Base-by-base conservation (phyloP, 1,139 yeast species). In the Blastobotrys buckinghamii region DNA sequence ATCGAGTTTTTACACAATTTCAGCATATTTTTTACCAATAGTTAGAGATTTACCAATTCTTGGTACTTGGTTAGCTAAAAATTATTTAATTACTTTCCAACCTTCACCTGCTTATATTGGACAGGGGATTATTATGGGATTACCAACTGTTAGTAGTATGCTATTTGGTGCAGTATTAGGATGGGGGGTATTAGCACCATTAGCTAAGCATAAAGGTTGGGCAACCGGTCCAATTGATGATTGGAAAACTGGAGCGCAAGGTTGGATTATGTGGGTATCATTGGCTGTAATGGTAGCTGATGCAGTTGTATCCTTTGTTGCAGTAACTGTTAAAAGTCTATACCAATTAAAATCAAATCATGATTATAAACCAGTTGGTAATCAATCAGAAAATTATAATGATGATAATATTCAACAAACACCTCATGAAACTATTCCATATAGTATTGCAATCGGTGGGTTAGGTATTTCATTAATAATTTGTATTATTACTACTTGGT, bases 31-130 rank as follows among this genome's bases (percentile, higher is more conserved):
- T 59, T 54, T 84, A 2, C 97, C 97, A 0, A 65, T 78, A 8
- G 60, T 92, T 19, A 76, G 81, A 49, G 73, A 72, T 42, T 59
- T 92, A 7, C 97, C 97, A 0, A 62, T 90, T 0, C 85, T 92
- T 62, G 98, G 97, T 0, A 45, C 58, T 0, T 59, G 63, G 39
- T 69, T 87, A n/a, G 85, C 95, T 0, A 59, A 69, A 16, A 66
- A 72, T n/a, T 86, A 87, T 64, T 72, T 84, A 43, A 86, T 97
- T 94, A 82, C 86, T 50, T 78, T 92, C 51, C 96, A 92, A 64
- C 96, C 97, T 0, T 88, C 97, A 0, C 97, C 98, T 0, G 97
- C 98, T 0, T 92, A 92, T 64, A 77, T 92, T 37, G 98, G 98
- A 2, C 98, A 92, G 66, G 98, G 98, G 3, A 89, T 92, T 40